Conservation (phyloP, 1,284 basidiomycete species). For the Heliocybe sulcata region DNA sequence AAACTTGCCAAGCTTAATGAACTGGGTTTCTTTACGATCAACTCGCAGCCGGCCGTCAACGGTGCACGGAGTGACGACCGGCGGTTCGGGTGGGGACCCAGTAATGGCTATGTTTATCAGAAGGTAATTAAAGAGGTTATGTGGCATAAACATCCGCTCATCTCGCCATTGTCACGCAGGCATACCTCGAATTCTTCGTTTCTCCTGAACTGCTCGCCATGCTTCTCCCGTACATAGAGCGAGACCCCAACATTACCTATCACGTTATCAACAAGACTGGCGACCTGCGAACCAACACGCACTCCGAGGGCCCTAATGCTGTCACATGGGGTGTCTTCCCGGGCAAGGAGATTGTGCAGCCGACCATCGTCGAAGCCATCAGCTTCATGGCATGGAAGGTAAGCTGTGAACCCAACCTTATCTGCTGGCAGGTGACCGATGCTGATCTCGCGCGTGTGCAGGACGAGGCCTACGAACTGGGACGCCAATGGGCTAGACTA, state of each 20-base stretch:
- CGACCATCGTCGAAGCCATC: conserved; percentile 95
- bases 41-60: conserved; percentile 96
- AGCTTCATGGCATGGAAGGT: conserved; percentile 99
- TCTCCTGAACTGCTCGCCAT: conserved; percentile 53
- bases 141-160: neutral
- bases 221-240: conserved; percentile 82
- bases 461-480: conserved; percentile 97
- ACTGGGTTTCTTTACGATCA: conserved; percentile 93
- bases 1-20: conserved; percentile 84
- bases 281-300: conserved; percentile 89
- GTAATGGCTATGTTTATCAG: conserved; percentile 94
- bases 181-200: conserved; percentile 94
- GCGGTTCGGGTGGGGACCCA: conserved; percentile 90
- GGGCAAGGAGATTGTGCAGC: conserved; percentile 95
- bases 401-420: conserved; percentile 13
- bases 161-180: conserved; percentile 36
- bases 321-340: conserved; percentile 99
- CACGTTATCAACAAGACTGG: conserved; percentile 92
- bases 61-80: conserved; percentile 84
- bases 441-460: conserved; percentile 18
- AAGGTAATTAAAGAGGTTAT: conserved; percentile 51
- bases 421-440: conserved; percentile 1
- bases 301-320: conserved; percentile 91
- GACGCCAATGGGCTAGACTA: conserved; percentile 87
- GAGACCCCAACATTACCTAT: conserved; percentile 90